Conservation (phyloP, 2,329 filamentous ascomycete genomes). For the Stagonosporopsis chrysanthemi region DNA sequence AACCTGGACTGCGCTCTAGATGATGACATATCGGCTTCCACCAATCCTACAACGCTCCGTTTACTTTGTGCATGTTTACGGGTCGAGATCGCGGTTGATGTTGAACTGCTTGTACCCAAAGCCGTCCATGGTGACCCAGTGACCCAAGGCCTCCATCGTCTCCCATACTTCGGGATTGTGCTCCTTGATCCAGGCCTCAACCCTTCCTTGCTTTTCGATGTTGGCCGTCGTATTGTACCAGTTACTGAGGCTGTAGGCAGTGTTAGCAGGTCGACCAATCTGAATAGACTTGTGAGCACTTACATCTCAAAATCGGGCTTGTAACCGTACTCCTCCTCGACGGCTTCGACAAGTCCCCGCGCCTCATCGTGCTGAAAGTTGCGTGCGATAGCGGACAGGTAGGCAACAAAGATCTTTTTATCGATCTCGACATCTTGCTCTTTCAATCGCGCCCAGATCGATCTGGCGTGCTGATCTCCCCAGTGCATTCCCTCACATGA, state of each 20-base stretch:
- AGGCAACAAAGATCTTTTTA: conserved; percentile 75
- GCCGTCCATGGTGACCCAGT: conserved; percentile 45
- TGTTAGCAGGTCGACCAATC: conserved; percentile 20
- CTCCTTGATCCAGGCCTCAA: conserved; percentile 76
- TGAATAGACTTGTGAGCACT: conserved; percentile 50
- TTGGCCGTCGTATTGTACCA: conserved; percentile 77
- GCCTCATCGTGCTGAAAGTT: conserved; percentile 75
- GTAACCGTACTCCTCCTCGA: conserved; percentile 71
- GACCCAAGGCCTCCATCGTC: conserved; percentile 65
- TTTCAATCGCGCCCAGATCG: conserved; percentile 75
- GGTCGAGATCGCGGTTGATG: conserved; percentile 44
- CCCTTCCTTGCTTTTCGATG: conserved; percentile 69
- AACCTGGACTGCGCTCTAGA: not conserved
- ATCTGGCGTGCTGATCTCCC: conserved; percentile 55
- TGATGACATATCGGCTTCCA: not conserved
- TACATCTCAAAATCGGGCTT: conserved; percentile 75
- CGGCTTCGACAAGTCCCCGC: conserved; percentile 69
- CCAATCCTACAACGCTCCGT: not conserved
- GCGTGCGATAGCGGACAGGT: conserved; percentile 77
- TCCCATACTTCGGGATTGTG: conserved; percentile 75
- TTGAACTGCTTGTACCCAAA: conserved; percentile 48
- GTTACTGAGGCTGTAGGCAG: conserved; percentile 67
- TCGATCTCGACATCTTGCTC: conserved; percentile 82
- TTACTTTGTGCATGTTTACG: conserved; percentile 28
- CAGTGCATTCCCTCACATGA: conserved; percentile 70